These are phyloP conservation scores for Aspergillus diversus DNA, from an alignment of 495 filamentous ascomycete genomes.

Conservation along the genomic window DNA sequence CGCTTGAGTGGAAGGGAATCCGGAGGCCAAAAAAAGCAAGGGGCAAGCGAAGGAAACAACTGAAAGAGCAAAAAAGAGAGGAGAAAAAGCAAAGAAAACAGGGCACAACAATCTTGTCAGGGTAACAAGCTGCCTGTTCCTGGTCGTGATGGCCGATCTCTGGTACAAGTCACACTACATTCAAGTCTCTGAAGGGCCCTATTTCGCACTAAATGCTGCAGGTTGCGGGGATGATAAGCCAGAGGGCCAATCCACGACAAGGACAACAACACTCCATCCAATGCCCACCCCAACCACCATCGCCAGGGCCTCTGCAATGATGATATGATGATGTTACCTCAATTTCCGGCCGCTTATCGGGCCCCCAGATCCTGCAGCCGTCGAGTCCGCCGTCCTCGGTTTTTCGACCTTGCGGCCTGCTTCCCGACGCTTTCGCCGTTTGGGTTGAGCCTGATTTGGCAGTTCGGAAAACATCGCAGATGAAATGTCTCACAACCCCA, in stretches of 20 bases:
- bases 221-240: slow-evolving; percentile 6
- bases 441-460: slow-evolving; percentile 15
- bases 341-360: slow-evolving; percentile 7
- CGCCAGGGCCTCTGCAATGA: neutral
- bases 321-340: slow-evolving; percentile 4
- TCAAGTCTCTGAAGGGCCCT: no score
- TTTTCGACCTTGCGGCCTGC: neutral
- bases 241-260: neutral
- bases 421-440: neutral
- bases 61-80: neutral
- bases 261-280: neutral
- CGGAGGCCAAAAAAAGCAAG: neutral
- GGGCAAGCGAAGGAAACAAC: neutral
- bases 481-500: slow-evolving; percentile 21
- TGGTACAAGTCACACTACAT: slow-evolving; percentile 1
- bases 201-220: neutral
- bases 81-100: slow-evolving; percentile 1
- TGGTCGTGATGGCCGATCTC: slow-evolving; percentile 3
- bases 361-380: neutral
- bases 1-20: neutral
- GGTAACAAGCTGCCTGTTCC: neutral
- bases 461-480: slow-evolving; percentile 2
- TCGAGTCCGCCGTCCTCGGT: neutral
- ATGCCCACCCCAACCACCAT: neutral
- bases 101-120: slow-evolving; percentile 3